Evolutionary conservation across 768 basidiomycete genomes (phyloP), one percentile per base, ranked within the genome.

Genomic region (Auricularia auricula-judae): DNA sequence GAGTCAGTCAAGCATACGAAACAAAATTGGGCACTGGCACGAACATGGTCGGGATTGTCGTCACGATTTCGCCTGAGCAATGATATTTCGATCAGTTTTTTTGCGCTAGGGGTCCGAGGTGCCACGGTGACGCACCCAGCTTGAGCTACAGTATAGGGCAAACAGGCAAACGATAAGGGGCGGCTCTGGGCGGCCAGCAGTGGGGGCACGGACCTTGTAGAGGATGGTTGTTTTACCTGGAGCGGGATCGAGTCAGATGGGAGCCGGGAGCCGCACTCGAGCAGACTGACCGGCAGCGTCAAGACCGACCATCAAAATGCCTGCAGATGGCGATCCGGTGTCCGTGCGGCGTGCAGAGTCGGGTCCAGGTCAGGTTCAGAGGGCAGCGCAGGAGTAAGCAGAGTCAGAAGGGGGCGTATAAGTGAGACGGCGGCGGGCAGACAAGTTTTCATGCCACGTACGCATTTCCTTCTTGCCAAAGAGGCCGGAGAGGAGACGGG

Each of bases 401-500:
- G 12, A 14, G 39, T 42, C 39, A 14, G 39, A 29, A 29, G 29
- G 29, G 29, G 29, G 29, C 0, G 0, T 2, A 4, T 42, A 42
- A 42, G 39, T 42, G 12, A 4, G 39, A 14, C 12, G 39, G 7
- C 7, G 8, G 12, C 39, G 8, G 39, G 7, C 39, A 8, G 39
- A 14, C 39, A 8, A 7, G 39, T 42, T 42, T 42, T 42, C 39
- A 14, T 66, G 69, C 68, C 63, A 79, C 95, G 76, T 77, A 97
- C 95, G 93, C 96, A 99, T 98, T 81, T 99, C 96, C 86, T 89
- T 96, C 84, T 97, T 98, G 78, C 94, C 95, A 72, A 98, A 94
- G 74, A 99, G 84, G 75, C 84, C 84, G 61, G 84, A 81, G 72
- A 98, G 84, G 59, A 94, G 61, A 43, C 44, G 39, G 11, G 61